phyloP scores from a whole-genome alignment of 164 flowering plant species.

The Macadamia tetraphylla region DNA sequence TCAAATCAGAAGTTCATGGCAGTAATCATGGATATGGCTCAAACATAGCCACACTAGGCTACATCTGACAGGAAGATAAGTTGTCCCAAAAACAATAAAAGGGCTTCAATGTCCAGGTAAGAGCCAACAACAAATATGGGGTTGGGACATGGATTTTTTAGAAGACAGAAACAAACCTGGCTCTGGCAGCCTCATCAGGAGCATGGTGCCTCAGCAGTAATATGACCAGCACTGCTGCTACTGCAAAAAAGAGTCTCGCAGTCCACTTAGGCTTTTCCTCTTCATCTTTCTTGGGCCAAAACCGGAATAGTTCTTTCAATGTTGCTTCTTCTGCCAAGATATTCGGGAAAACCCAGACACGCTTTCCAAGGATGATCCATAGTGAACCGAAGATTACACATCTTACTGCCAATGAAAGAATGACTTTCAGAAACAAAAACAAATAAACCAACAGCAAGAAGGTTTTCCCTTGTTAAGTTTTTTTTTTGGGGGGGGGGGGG shows the following conservation, averaged over 20 bases:
- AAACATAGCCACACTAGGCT: no score
- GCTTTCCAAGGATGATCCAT: slow-evolving; percentile 80
- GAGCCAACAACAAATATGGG: no score
- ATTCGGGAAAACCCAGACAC: slow-evolving; percentile 94
- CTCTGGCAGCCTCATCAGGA: slow-evolving; percentile 98
- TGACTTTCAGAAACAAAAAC: not conserved
- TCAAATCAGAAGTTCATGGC: no score
- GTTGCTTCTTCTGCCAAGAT: slow-evolving; percentile 99
- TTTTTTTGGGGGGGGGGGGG: not conserved
- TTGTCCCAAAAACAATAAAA: no score
- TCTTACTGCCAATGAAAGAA: slow-evolving; percentile 58
- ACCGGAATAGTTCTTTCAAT: slow-evolving; percentile 76
- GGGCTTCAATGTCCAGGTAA: no score
- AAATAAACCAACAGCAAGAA: not conserved
- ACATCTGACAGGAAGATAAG: no score
- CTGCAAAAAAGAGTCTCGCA: slow-evolving; percentile 70
- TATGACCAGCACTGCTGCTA: slow-evolving; percentile 56
- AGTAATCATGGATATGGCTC: no score
- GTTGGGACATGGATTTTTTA: no score
- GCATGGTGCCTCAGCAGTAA: slow-evolving; percentile 85
- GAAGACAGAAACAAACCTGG: slow-evolving; percentile 51
- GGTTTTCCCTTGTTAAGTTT: no score
- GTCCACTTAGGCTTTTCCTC: slow-evolving; percentile 94
- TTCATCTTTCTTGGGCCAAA: slow-evolving; percentile 97
- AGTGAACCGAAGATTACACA: slow-evolving; percentile 60